Percentiles rank a stretch among this genome's conserved stretches.
These are phyloP conservation scores for Hypoxylon sp. DNA, from an alignment of 2,329 filamentous ascomycete genomes.

Conservation along the genomic window DNA sequence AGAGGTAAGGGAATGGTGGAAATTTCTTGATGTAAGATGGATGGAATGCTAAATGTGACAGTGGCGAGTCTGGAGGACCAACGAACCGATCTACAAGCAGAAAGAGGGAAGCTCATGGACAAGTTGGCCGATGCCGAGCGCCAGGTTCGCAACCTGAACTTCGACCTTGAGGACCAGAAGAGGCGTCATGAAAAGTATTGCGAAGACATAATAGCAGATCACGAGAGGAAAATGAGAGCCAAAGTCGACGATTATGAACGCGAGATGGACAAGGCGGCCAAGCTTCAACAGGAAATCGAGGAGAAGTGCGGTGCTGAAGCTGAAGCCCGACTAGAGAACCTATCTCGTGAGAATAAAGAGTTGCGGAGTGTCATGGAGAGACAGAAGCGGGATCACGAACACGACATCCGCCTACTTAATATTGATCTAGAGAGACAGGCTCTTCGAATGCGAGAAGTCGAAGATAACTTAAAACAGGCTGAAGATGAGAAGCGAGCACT, in stretches of 20 bases:
- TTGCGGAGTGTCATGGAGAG: constrained; percentile 67
- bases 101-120: constrained; percentile 68
- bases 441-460: constrained; percentile 63
- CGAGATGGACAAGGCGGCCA: constrained; percentile 69
- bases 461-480: constrained; percentile 60
- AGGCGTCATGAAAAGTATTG: constrained; percentile 52
- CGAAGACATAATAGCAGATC: constrained; percentile 51
- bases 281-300: constrained; percentile 65
- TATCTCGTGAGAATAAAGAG: constrained; percentile 75
- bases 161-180: constrained; percentile 61
- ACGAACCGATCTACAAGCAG: constrained; percentile 62
- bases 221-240: constrained; percentile 69
- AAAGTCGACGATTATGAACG: constrained; percentile 60
- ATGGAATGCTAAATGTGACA: constrained; percentile 51
- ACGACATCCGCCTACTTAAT: constrained; percentile 57
- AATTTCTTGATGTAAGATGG: background rate
- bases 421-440: constrained; percentile 69
- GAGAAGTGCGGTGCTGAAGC: constrained; percentile 54
- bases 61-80: constrained; percentile 66
- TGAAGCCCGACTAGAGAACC: constrained; percentile 49
- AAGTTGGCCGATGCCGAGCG: constrained; percentile 75
- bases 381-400: constrained; percentile 64
- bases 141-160: constrained; percentile 63
- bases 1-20: constrained; percentile 70
- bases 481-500: constrained; percentile 45